Evolutionary conservation across 2,329 filamentous ascomycete genomes (phyloP), one percentile per base, ranked within the genome.

Genomic region (Exophiala sp.): DNA sequence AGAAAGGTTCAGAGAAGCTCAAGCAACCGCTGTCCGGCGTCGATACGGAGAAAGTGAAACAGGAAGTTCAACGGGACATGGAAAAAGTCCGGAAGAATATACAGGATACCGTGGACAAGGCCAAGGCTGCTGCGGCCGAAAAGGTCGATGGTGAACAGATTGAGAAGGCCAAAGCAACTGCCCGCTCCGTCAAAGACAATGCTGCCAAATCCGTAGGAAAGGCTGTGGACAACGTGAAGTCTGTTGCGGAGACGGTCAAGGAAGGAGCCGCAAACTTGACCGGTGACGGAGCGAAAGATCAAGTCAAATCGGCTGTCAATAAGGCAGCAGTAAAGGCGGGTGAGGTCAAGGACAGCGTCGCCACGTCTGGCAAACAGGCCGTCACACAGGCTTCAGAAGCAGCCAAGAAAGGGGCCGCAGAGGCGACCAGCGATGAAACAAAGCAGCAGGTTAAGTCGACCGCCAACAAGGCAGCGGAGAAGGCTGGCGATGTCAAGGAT

Each of bases 51-150:
- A 52, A 56, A 38, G 47, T 57, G 19, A 53, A 52, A 40, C 34
- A 53, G 39, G 46, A 55, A 29, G 51, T 57, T 23, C 51, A 58
- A 44, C 50, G 48, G 34, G 58, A 55, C 44, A 40, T 58, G 34
- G 53, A 58, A 29, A 40, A 35, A 27, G 43, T 43, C 2, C 46
- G 49, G 30, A 46, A 58, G 34, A 48, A 44, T 18, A 19, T 49
- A 14, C 48, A 51, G 22, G 34, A 49, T 6, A 43, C 44, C 8
- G 45, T 34, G 24, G 44, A 54, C 13, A 51, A 47, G 22, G 43
- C 41, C n/a, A 47, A 56, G 19, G 22, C 23, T 24, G 23, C 44
- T 14, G 43, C 30, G 24, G 35, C 39, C 7, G 21, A 29, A 22
- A 35, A 21, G 9, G 35, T 16, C 13, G 41, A 45, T 24, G 37